Base-by-base conservation (phyloP, 495 filamentous ascomycete genomes). In the Lindgomyces ingoldianus region DNA sequence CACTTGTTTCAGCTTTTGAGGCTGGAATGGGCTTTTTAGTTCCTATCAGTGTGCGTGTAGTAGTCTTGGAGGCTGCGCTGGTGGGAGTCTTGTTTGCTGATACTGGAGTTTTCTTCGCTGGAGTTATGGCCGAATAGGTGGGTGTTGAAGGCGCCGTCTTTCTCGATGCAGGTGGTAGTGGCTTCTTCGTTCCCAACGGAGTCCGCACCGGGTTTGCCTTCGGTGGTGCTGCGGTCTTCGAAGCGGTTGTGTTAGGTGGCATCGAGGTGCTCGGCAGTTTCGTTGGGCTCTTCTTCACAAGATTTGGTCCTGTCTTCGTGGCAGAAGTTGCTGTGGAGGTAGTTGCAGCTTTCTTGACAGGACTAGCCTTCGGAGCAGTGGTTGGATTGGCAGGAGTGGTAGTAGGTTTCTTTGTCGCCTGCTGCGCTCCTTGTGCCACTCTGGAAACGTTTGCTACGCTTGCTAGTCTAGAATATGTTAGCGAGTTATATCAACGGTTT, bases 391-490 rank as follows among this genome's bases (percentile, higher is more conserved):
- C 30, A 26, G 60, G 45, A 2, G 36, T 60, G 18, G 45, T 22
- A 9, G 59, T 18, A 11, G 65, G 46, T 24, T 62, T 57, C 52
- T 67, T 67, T 19, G n/a, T n/a, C n/a, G n/a, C n/a, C n/a, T n/a
- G n/a, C n/a, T n/a, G n/a, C n/a, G n/a, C n/a, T n/a, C n/a, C n/a
- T n/a, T n/a, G n/a, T n/a, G 57, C 57, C 2, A 55, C 26, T 48
- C 66, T 66, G 19, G 24, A 12, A 42, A 70, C 12, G 42, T 42
- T 60, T 3, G n/a, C 44, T 42, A 66, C 39, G 41, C 60, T 53
- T 3, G 52, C 65, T 64, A 24, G 1, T 41, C 16, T 47, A 46
- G 19, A 58, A 12, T 10, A n/a, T 41, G 55, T 46, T 48, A 48
- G 41, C 24, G 2, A 22, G 46, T 14, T 58, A 12, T 1, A 1